Percentiles rank a stretch among this genome's conserved stretches.
Evolutionary conservation across 805 yeast species (phyloP).

Genomic region (Saturnispora bothae): DNA sequence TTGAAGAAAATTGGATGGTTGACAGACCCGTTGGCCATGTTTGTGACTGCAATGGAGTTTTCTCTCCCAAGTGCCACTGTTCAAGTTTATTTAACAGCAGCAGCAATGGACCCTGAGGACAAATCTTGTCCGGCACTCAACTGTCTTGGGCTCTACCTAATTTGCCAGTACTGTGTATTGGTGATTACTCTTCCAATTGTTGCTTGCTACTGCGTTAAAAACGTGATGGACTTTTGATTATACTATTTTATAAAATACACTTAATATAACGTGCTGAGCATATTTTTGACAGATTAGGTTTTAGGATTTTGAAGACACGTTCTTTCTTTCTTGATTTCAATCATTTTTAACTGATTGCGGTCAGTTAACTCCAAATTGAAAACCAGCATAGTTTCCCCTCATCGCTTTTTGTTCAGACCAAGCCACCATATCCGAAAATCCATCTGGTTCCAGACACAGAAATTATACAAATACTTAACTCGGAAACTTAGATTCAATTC

Average conservation of each 20-base stretch:
- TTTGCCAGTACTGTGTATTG: constrained; percentile 37
- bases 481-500: constrained; percentile 5
- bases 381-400: not conserved
- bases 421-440: constrained; percentile 19
- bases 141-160: constrained; percentile 41
- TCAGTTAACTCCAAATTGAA: not conserved
- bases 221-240: constrained; percentile 17
- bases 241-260: no score
- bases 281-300: not conserved
- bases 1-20: constrained; percentile 40
- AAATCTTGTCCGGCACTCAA: constrained; percentile 38
- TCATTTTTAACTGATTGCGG: not conserved
- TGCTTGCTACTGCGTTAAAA: constrained; percentile 33
- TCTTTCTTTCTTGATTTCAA: no score
- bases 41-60: constrained; percentile 38
- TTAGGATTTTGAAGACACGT: no score
- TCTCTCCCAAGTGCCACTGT: constrained; percentile 50
- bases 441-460: constrained; percentile 13
- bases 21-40: constrained; percentile 29
- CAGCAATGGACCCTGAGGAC: constrained; percentile 41
- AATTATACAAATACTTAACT: constrained; percentile 1
- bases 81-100: constrained; percentile 49
- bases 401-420: not conserved
- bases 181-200: constrained; percentile 40
- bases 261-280: no score